Base-by-base conservation (phyloP, 306 rosid genomes). In the Potentilla sterilis region DNA sequence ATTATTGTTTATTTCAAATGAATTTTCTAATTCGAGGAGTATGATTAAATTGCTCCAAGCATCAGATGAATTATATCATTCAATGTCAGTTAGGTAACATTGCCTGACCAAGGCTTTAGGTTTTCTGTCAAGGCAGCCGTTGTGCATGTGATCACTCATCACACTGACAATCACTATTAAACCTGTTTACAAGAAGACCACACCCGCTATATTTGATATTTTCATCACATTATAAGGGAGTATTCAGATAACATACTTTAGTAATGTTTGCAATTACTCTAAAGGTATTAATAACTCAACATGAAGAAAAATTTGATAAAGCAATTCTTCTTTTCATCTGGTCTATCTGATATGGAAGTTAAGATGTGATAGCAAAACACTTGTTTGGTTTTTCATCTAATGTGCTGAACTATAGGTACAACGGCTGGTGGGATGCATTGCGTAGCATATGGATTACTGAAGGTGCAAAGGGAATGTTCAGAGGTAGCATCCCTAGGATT, bases 401-500 rank as follows among this genome's bases (percentile, higher is more conserved):
- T 76, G 46, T 76, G n/a, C 19, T 58, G 22, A 69, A 62, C 57
- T 18, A 18, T 72, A 90, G 98, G 92, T 93, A 93, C 73, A 85
- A 61, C 10, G 91, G 95, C 77, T 90, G 98, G 98, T 80, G 83
- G 21, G 92, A 93, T 77, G 97, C 93, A 13, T 81, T 90, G 42
- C 62, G 44, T 72, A 80, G n/a, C 1, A 77, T 88, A 77, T 93
- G 95, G 95, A 83, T 52, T 40, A 77, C 72, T 58, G 98, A 93
- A 86, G 98, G 98, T 63, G 34, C 77, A 67, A 78, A 80, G 55
- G 97, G 97, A 58, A 82, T 93, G 91, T 90, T 93, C 70, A 89
- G 86, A 78, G 98, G 98, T 21, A 84, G 98, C 74, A 62, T 93
- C 71, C 98, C 98, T 28, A 86, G 98, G 88, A 81, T 93, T 80